A percentile compares a stretch with the other conserved stretches of the same genome.
Conservation (phyloP, 306 rosid species). For the Parietaria judaica region DNA sequence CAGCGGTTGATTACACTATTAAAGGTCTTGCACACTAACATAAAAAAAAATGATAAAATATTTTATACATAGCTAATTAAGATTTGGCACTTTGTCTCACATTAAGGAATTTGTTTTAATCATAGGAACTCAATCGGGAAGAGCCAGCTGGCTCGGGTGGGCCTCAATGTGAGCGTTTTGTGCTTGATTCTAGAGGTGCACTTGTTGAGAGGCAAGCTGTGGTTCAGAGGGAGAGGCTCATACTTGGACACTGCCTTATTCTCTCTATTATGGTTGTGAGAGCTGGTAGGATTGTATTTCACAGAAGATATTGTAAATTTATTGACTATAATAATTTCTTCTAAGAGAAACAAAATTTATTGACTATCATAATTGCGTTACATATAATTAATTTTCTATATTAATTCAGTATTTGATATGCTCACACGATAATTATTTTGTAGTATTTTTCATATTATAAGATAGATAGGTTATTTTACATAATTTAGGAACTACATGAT, state of each 20-base stretch:
- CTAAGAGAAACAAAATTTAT: too few species aligned
- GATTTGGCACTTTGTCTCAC: background rate
- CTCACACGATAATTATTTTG: too few species aligned
- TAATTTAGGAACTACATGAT: too few species aligned
- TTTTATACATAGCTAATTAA: background rate
- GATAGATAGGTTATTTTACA: too few species aligned
- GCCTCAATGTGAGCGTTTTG: constrained; percentile 66
- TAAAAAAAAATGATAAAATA: too few species aligned
- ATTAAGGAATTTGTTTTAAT: constrained; percentile 6
- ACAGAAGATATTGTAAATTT: background rate
- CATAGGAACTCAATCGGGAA: constrained; percentile 85
- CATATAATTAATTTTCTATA: background rate
- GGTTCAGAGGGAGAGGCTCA: constrained; percentile 83
- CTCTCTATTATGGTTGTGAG: constrained; percentile 76
- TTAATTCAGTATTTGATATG: too few species aligned
- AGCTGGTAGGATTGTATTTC: constrained; percentile 44
- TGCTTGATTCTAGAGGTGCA: constrained; percentile 94
- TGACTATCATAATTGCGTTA: background rate
- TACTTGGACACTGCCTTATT: constrained; percentile 87
- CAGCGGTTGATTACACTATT: constrained; percentile 73
- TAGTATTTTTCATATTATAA: too few species aligned
- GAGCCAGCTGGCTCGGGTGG: constrained; percentile 97
- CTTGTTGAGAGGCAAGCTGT: constrained; percentile 90
- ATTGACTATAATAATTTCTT: background rate
- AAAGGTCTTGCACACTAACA: constrained; percentile 48